phyloP scores from a whole-genome alignment of 2,329 filamentous ascomycete genomes.

The Alternaria atra region DNA sequence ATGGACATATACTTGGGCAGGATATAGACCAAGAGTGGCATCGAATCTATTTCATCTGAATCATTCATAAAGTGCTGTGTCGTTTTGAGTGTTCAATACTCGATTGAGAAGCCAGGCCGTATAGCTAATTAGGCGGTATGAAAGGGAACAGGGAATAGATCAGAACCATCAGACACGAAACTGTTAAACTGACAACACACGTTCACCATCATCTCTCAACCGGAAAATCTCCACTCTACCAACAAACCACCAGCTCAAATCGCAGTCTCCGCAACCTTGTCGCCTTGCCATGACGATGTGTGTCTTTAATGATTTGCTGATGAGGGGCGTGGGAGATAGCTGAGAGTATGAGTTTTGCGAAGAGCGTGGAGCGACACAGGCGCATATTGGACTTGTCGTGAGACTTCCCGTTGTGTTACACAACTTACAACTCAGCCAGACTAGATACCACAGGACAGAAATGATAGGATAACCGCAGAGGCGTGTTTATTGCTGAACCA shows the following conservation, averaged over 20 bases:
- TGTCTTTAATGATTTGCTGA: neutral
- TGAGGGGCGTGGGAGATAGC: neutral
- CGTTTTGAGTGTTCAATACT: too few relatives aligned
- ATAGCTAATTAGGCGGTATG: too few relatives aligned
- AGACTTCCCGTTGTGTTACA: neutral
- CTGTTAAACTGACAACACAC: neutral
- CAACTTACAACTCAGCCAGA: neutral
- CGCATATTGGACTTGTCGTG: neutral
- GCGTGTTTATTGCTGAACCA: neutral
- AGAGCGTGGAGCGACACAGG: neutral
- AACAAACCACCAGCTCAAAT: neutral
- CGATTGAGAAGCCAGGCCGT: neutral
- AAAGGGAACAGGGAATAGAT: neutral
- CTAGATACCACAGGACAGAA: neutral
- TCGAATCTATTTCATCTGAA: neutral
- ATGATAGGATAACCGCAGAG: neutral
- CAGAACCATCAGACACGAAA: neutral
- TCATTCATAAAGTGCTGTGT: accelerated
- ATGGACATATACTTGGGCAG: neutral
- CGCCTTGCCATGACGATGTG: too few relatives aligned
- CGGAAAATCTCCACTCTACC: accelerated
- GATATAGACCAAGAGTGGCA: neutral
- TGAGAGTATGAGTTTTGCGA: conserved; percentile 6
- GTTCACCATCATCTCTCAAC: neutral
- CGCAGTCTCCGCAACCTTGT: too few relatives aligned